Percentiles rank a stretch among this genome's conserved stretches.
Evolutionary conservation across 2,329 filamentous ascomycete species (phyloP).

Genomic region (Pseudomassariella vexata): DNA sequence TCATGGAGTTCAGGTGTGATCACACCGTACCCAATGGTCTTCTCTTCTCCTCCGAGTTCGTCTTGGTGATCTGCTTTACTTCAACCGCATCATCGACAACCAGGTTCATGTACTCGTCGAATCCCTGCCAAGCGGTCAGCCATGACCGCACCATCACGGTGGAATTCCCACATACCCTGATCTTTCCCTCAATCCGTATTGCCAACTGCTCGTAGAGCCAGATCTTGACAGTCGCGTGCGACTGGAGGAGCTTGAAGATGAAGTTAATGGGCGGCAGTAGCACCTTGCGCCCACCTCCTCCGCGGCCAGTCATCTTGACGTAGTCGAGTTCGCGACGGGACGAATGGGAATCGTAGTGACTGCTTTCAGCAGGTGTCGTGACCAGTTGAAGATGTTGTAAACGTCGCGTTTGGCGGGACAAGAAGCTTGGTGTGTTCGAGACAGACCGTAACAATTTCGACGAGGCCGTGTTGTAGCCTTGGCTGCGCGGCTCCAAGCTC

Average conservation of each 20-base stretch:
- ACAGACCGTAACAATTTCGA: too few species aligned
- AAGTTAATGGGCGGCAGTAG: slow-evolving; percentile 67
- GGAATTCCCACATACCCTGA: slow-evolving; percentile 71
- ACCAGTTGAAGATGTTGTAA: too few species aligned
- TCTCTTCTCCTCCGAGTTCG: slow-evolving; percentile 67
- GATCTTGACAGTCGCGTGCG: slow-evolving; percentile 78
- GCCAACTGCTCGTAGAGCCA: slow-evolving; percentile 97
- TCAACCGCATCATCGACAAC: slow-evolving; percentile 94
- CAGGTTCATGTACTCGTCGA: slow-evolving; percentile 99
- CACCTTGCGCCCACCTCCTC: slow-evolving; percentile 55
- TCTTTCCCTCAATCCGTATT: slow-evolving; percentile 93
- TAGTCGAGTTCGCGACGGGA: too few species aligned
- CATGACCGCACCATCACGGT: too few species aligned
- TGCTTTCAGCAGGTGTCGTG: too few species aligned
- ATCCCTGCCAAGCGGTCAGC: slow-evolving; percentile 67
- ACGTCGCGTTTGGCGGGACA: too few species aligned
- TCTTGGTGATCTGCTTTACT: slow-evolving; percentile 79
- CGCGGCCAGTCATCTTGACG: slow-evolving; percentile 53
- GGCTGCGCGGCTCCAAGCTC: too few species aligned
- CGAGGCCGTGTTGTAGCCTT: too few species aligned
- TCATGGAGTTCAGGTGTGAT: neutral
- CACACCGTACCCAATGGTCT: slow-evolving; percentile 64
- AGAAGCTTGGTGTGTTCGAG: too few species aligned
- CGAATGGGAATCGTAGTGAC: too few species aligned
- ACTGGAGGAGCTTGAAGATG: slow-evolving; percentile 86